phyloP scores from a whole-genome alignment of 2,329 filamentous ascomycete genomes.

The Fusarium sterilihyphosum region DNA sequence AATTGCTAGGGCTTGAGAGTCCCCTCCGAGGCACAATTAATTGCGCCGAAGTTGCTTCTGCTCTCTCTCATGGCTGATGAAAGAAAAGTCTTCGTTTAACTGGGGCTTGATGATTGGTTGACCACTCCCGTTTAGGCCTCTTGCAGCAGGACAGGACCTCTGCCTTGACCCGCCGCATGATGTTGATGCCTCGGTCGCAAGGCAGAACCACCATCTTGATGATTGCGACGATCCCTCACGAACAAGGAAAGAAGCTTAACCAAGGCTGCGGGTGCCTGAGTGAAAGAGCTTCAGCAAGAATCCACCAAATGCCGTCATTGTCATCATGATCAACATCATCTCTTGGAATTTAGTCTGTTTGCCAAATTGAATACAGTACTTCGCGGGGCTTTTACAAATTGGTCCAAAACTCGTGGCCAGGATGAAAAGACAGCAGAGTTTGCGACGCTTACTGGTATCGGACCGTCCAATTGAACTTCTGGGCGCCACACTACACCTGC shows the following conservation, averaged over 20 bases:
- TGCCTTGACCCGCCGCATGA: constrained; percentile 8
- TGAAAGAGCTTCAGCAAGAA: constrained; percentile 1
- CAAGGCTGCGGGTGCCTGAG: constrained; percentile 2
- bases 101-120: constrained; percentile 26
- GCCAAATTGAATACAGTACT: not conserved
- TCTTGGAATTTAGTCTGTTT: constrained; percentile 1
- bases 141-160: constrained; percentile 18
- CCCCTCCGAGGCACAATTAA: constrained; percentile 3
- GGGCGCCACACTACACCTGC: constrained; percentile 17
- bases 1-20: constrained; percentile 4
- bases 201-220: constrained; percentile 27
- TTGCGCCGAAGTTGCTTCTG: constrained; percentile 22
- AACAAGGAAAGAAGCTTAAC: constrained; percentile 35
- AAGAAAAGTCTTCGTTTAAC: constrained; percentile 18
- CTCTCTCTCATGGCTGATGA: constrained; percentile 6
- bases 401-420: constrained; percentile 1
- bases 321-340: constrained; percentile 22
- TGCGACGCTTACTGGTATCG: constrained; percentile 2
- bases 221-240: constrained; percentile 22
- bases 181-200: constrained; percentile 34
- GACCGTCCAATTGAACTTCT: not conserved
- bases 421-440: not conserved
- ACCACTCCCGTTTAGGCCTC: constrained; percentile 1
- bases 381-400: not conserved
- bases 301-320: constrained; percentile 31